Conservation (phyloP, 352 stramenopile species). For the Phytophthora boehmeriae region DNA sequence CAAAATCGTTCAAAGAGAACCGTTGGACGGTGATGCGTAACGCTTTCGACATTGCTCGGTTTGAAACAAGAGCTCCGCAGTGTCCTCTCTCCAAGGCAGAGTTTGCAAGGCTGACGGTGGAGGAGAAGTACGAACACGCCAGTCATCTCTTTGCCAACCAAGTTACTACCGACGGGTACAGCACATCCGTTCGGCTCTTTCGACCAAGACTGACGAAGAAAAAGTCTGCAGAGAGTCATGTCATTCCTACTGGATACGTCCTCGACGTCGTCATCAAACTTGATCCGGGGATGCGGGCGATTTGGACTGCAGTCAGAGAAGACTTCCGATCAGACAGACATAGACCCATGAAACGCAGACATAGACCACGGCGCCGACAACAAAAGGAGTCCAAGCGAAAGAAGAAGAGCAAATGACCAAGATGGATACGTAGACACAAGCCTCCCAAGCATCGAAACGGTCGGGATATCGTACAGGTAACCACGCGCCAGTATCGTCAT, state of each 20-base stretch:
- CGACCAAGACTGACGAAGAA: slow-evolving; percentile 16
- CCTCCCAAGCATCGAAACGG: no score
- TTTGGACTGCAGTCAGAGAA: slow-evolving; percentile 19
- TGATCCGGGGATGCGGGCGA: slow-evolving; percentile 18
- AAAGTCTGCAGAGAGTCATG: background rate
- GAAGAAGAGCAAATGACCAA: slow-evolving; percentile 2
- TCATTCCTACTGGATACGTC: slow-evolving; percentile 10
- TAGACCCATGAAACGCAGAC: no score
- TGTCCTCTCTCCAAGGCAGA: no score
- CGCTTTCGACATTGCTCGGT: no score
- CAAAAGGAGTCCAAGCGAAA: background rate
- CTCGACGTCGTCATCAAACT: slow-evolving; percentile 18
- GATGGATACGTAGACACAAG: slow-evolving; percentile 16
- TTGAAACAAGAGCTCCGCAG: no score
- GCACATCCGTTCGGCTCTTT: slow-evolving; percentile 13
- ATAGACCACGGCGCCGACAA: no score
- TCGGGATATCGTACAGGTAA: no score
- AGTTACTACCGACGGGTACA: no score
- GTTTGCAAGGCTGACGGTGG: slow-evolving; percentile 3
- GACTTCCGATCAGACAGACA: background rate
- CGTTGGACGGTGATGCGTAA: no score
- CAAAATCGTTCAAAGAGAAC: no score
- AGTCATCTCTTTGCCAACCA: slow-evolving; percentile 29
- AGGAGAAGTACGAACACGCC: slow-evolving; percentile 20
- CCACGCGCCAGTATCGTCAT: no score